These are phyloP conservation scores for Calocybe cyanea DNA, from an alignment of 768 basidiomycete species.

Conservation along the genomic window DNA sequence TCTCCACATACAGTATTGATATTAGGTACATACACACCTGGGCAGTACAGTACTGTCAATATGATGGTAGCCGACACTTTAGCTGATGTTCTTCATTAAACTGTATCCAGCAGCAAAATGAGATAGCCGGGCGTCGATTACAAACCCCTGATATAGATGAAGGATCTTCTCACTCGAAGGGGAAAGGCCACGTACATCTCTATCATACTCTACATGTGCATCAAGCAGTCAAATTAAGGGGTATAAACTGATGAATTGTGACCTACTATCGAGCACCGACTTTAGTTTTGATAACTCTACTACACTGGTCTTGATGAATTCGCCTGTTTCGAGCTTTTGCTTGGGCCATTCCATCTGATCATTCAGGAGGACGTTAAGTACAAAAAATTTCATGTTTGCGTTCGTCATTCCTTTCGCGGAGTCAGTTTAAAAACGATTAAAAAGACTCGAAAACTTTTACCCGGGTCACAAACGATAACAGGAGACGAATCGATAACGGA, in stretches of 20 bases:
- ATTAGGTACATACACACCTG: too few relatives aligned
- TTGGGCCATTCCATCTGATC: slow-evolving; percentile 64
- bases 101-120: slow-evolving; percentile 75
- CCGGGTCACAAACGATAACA: slow-evolving; percentile 66
- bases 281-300: slow-evolving; percentile 66
- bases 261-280: slow-evolving; percentile 61
- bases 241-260: slow-evolving; percentile 2
- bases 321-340: slow-evolving; percentile 81
- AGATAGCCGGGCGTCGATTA: slow-evolving; percentile 74
- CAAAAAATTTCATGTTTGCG: slow-evolving; percentile 87
- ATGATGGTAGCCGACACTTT: too few relatives aligned
- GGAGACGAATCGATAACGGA: slow-evolving; percentile 61
- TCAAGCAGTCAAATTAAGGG: background rate
- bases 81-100: too few relatives aligned
- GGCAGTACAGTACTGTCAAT: too few relatives aligned
- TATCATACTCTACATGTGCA: slow-evolving; percentile 65
- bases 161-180: background rate
- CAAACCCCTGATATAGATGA: slow-evolving; percentile 42
- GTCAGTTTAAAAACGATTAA: slow-evolving; percentile 3
- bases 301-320: slow-evolving; percentile 73
- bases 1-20: too few relatives aligned
- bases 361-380: slow-evolving; percentile 64
- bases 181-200: slow-evolving; percentile 38
- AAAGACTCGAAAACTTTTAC: slow-evolving; percentile 29
- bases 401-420: slow-evolving; percentile 76